A percentile compares a stretch with the other conserved stretches of the same genome.
Conservation (phyloP, 1,284 basidiomycete genomes). For the Rhodotorula sp. region DNA sequence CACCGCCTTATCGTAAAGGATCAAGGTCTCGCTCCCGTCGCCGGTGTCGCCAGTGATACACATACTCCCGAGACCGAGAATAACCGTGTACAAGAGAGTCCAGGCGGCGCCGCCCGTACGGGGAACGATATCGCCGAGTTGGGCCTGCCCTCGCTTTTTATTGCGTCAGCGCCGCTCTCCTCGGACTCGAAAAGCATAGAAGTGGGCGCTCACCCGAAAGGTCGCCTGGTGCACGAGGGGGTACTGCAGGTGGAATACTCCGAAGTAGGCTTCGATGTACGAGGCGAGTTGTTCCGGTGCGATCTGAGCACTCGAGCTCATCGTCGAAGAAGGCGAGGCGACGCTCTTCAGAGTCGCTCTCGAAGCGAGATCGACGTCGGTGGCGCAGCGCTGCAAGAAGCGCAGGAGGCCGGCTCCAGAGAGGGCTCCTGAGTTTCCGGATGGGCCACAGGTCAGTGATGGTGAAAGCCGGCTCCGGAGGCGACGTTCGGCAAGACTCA, state of each 20-base stretch:
- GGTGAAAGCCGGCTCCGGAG: too few relatives aligned
- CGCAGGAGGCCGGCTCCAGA: conserved; percentile 17
- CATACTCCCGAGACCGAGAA: conserved; percentile 43
- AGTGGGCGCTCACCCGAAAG: conserved; percentile 21
- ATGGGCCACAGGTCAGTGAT: not conserved
- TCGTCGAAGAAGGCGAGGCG: conserved; percentile 27
- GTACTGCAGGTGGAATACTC: conserved; percentile 43
- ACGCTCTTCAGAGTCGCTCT: not conserved
- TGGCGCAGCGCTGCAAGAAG: conserved; percentile 16
- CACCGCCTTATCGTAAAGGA: conserved; percentile 39
- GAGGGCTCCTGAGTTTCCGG: conserved; percentile 3
- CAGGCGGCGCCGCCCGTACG: conserved; percentile 37
- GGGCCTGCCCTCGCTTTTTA: conserved; percentile 20
- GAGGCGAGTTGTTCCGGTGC: conserved; percentile 18
- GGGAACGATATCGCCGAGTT: conserved; percentile 40
- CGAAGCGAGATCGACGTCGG: conserved; percentile 14
- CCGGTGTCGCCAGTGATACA: conserved; percentile 33
- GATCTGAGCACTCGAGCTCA: conserved; percentile 1
- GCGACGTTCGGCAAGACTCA: not conserved
- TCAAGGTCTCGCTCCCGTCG: conserved; percentile 33
- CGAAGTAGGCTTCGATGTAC: conserved; percentile 23
- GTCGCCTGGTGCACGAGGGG: conserved; percentile 44
- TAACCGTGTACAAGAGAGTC: conserved; percentile 34
- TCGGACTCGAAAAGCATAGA: too few relatives aligned
- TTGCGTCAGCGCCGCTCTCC: not conserved